Percentiles rank a stretch among this genome's conserved stretches.
phyloP scores from a whole-genome alignment of 2,329 filamentous ascomycete species.

The Mycosphaerella sp. region DNA sequence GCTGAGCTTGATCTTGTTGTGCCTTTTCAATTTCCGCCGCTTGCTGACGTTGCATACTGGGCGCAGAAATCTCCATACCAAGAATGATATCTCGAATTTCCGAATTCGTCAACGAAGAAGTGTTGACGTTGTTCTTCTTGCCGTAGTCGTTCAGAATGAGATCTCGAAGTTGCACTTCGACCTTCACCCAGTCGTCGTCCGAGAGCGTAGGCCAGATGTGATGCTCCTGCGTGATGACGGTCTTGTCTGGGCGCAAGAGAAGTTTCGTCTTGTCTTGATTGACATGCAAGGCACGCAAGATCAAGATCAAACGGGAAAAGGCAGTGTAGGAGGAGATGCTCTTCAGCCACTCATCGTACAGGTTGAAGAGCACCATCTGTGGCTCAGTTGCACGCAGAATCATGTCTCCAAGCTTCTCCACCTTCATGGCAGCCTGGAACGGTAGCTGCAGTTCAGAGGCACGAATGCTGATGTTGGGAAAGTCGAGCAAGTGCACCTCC shows the following conservation, averaged over 20 bases:
- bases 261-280: conserved; percentile 99
- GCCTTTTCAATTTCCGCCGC: conserved; percentile 99
- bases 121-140: conserved; percentile 99
- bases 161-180: conserved; percentile 94
- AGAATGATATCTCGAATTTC: conserved; percentile 98
- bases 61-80: conserved; percentile 98
- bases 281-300: conserved; percentile 89
- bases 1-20: conserved; percentile 90
- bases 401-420: conserved; percentile 99
- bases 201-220: conserved; percentile 95
- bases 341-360: conserved; percentile 99
- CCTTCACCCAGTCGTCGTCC: conserved; percentile 98
- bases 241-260: conserved; percentile 91
- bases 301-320: conserved; percentile 90
- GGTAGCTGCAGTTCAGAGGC: conserved; percentile 94
- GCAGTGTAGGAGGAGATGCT: conserved; percentile 97
- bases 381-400: conserved; percentile 94
- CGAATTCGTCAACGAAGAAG: conserved; percentile 89
- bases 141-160: conserved; percentile 97
- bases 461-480: conserved; percentile 97
- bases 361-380: conserved; percentile 99
- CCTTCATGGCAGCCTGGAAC: conserved; percentile 99
- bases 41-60: conserved; percentile 96
- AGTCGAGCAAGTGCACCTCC: conserved; percentile 94
- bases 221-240: conserved; percentile 94